Evolutionary conservation across 2,329 filamentous ascomycete genomes (phyloP), one percentile per base, ranked within the genome.

Genomic region (Aspergillus hiratsukae): DNA sequence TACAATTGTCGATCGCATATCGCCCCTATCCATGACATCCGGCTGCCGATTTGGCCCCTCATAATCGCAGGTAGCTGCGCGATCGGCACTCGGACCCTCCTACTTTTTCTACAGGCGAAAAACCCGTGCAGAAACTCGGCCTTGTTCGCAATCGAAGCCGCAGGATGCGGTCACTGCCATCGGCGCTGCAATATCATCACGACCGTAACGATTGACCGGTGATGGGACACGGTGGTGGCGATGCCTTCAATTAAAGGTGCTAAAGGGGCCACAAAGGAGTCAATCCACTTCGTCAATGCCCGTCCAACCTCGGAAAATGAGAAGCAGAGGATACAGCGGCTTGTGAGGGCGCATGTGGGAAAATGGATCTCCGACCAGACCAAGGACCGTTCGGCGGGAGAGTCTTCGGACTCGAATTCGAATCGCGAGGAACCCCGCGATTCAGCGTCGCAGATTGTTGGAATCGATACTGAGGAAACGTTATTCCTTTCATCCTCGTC

Each of bases 281-380:
- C 59, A 41, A 70, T 72, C 41, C 67, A 70, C 54, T 72, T 72
- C 27, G 65, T 72, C 58, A 72, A 72, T 54, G 69, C 69, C 45
- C 60, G 69, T 46, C 69, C 69, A 4, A 43, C 68, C 17, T 66
- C 68, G 2, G 69, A 72, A 23, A 58, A 52, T 0, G 69, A 72
- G 48, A 63, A 63, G 43, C 25, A 64, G 19, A 63, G 59, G 43
- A 66, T 68, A 3, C 66, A 70, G 49, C 66, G 65, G 14, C 41
- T 67, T 48, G 69, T 72, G n/a, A 66, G 69, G 48, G 69, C 69
- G 7, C 69, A 72, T 54, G 69, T 72, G 11, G 69, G 69, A n/a
- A 63, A 65, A 60, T 72, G 68, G 69, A 72, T 72, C 48, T 72
- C 69, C 52, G 66, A 69, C 21, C 69, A 72, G 52, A 70, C 69